Conservation (phyloP, 257 asterid genomes). For the Agastache rugosa region DNA sequence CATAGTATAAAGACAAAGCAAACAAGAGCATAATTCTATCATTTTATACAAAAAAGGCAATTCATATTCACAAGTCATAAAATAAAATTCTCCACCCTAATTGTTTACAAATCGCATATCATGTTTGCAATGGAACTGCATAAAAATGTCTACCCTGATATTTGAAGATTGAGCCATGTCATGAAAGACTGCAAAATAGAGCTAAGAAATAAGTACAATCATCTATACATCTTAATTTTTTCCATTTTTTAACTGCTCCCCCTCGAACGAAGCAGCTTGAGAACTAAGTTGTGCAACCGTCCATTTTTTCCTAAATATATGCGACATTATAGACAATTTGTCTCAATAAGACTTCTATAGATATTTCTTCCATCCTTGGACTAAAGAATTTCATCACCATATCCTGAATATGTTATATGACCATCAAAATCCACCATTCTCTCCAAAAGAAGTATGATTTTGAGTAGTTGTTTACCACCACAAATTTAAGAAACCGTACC, state of each 20-base stretch:
- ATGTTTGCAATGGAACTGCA: background rate
- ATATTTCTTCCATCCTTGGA: conserved; percentile 15
- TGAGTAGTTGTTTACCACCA: background rate
- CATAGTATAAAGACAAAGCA: conserved; percentile 1
- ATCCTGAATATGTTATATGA: background rate
- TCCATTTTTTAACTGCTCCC: background rate
- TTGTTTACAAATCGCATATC: conserved; percentile 9
- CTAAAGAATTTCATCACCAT: background rate
- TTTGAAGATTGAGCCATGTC: background rate
- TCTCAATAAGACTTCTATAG: background rate
- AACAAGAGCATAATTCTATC: background rate
- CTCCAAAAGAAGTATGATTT: background rate
- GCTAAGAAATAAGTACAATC: background rate
- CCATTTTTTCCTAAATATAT: background rate
- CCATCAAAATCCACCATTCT: background rate
- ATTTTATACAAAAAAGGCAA: background rate
- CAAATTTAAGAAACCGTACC: background rate
- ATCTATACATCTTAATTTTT: background rate
- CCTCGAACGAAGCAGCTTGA: conserved; percentile 4
- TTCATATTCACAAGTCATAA: conserved; percentile 10
- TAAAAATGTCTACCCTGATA: background rate
- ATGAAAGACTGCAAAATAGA: background rate
- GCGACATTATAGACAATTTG: background rate
- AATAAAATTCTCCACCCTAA: conserved; percentile 13
- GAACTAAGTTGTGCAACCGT: background rate